A percentile compares a stretch with the other conserved stretches of the same genome.
phyloP scores from a whole-genome alignment of 768 basidiomycete species.

The Podaxis rugospora region DNA sequence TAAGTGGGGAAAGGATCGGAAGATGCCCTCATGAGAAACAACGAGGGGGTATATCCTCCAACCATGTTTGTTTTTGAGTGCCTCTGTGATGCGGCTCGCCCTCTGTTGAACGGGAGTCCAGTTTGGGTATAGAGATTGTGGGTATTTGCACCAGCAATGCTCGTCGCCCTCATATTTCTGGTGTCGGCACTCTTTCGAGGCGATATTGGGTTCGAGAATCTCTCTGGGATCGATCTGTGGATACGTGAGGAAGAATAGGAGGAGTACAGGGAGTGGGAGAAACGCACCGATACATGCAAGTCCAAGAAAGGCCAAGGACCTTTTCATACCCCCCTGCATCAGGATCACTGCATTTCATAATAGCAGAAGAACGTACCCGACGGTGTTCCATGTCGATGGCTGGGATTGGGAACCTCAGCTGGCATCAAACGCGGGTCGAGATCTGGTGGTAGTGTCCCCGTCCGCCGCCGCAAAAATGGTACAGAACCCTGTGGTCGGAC shows the following conservation, averaged over 20 bases:
- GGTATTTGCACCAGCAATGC: conserved; percentile 29
- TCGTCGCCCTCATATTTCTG: conserved; percentile 24
- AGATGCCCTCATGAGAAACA: conserved; percentile 26
- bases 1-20: conserved; percentile 18
- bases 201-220: background rate
- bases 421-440: conserved; percentile 3
- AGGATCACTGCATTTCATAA: background rate
- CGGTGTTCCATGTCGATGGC: conserved; percentile 10
- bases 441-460: background rate
- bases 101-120: conserved; percentile 39
- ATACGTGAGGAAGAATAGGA: background rate
- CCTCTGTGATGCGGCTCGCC: conserved; percentile 27
- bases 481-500: background rate
- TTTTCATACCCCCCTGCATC: background rate
- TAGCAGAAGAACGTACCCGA: background rate
- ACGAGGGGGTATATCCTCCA: conserved; percentile 30
- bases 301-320: conserved; percentile 12
- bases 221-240: background rate
- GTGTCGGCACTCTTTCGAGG: background rate
- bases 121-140: conserved; percentile 40
- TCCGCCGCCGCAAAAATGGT: background rate
- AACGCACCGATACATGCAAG: conserved; percentile 3
- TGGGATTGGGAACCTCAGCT: conserved; percentile 6
- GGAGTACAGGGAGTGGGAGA: background rate
- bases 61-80: conserved; percentile 18